Conservation (phyloP, 129 eudicot species). For the Apium graveolens region DNA sequence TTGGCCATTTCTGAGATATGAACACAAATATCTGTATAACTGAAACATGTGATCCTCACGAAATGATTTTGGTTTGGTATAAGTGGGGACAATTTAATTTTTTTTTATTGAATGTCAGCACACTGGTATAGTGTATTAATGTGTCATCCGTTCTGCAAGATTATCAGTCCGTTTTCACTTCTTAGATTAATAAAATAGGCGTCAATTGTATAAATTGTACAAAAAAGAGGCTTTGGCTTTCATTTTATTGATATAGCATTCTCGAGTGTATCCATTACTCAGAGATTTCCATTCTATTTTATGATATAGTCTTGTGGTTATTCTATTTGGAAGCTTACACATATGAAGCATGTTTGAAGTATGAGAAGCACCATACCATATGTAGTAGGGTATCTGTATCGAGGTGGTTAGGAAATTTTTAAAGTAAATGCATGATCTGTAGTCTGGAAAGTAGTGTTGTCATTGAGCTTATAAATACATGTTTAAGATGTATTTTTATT, state of each 20-base stretch:
- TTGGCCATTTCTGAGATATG: constrained; percentile 18
- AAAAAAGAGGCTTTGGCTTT: neutral
- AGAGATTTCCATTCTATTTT: neutral
- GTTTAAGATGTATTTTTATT: neutral
- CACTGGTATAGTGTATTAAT: neutral
- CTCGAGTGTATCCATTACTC: neutral
- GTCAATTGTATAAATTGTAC: neutral
- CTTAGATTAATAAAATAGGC: neutral
- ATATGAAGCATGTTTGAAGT: neutral
- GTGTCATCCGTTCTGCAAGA: neutral
- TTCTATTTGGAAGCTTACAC: neutral
- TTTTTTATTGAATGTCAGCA: neutral
- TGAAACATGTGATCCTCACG: neutral
- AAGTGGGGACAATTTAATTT: neutral
- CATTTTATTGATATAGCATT: neutral
- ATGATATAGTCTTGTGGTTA: neutral
- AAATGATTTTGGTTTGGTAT: neutral
- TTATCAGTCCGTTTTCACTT: neutral
- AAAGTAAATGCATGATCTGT: neutral
- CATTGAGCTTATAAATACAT: neutral
- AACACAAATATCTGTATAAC: neutral
- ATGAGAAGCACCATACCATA: neutral
- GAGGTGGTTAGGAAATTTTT: too few relatives aligned
- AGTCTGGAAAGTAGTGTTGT: neutral
- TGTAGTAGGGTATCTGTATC: neutral